Evolutionary conservation across 1,284 basidiomycete genomes (phyloP).

Genomic region (Hypsizygus ulmarius): DNA sequence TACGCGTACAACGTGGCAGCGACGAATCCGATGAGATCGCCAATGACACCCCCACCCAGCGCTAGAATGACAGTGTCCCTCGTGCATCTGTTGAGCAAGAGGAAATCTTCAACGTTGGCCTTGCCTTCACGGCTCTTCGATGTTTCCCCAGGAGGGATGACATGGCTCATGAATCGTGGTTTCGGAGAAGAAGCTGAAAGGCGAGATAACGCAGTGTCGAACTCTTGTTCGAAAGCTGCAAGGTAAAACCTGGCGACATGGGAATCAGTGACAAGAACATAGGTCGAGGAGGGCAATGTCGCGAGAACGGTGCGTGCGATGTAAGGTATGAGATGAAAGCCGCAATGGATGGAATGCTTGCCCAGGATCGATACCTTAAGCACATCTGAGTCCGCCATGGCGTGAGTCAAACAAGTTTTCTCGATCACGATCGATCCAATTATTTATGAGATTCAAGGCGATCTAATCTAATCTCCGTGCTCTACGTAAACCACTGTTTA

Average conservation of each 20-base stretch:
- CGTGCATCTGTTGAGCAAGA: constrained; percentile 87
- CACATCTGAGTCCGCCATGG: constrained; percentile 39
- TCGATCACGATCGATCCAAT: not conserved
- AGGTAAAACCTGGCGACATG: constrained; percentile 85
- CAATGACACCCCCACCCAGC: constrained; percentile 95
- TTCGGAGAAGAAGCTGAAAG: constrained; percentile 28
- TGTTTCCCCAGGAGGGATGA: constrained; percentile 89
- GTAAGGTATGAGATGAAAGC: constrained; percentile 87
- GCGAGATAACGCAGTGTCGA: constrained; percentile 37
- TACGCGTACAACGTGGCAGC: constrained; percentile 91
- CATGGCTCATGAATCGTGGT: constrained; percentile 75
- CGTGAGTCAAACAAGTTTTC: constrained; percentile 5
- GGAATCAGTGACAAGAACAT: constrained; percentile 92
- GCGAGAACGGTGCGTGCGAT: constrained; percentile 78
- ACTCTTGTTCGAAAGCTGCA: constrained; percentile 62
- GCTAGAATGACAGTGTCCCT: constrained; percentile 93
- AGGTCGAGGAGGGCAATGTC: constrained; percentile 81
- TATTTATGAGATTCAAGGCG: too few species aligned
- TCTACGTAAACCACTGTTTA: too few species aligned
- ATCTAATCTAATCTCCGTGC: too few species aligned
- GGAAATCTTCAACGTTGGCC: constrained; percentile 92
- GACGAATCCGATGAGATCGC: constrained; percentile 94
- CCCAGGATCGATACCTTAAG: constrained; percentile 83
- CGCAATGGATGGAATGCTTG: constrained; percentile 86
- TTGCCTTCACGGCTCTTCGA: constrained; percentile 92